Conservation (phyloP, 768 basidiomycete species). For the Lentinula sp. region DNA sequence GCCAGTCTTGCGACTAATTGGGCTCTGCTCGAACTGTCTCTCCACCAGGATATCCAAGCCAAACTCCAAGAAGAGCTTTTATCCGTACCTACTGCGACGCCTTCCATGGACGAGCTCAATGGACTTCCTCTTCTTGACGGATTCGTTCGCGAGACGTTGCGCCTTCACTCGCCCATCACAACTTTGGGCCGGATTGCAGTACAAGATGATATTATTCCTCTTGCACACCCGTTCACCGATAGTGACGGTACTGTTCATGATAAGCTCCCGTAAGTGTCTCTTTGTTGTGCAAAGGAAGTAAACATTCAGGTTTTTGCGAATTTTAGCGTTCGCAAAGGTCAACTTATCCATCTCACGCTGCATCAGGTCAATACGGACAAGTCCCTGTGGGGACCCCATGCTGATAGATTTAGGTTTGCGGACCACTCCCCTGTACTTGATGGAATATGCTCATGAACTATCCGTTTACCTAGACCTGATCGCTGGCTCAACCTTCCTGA, state of each 20-base stretch:
- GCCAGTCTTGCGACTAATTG: slow-evolving; percentile 40
- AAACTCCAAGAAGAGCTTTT: slow-evolving; percentile 57
- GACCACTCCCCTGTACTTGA: neutral
- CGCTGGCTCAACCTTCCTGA: slow-evolving; percentile 50
- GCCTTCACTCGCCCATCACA: slow-evolving; percentile 48
- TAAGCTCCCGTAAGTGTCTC: slow-evolving; percentile 29
- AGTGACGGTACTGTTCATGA: slow-evolving; percentile 31
- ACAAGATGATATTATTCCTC: slow-evolving; percentile 48
- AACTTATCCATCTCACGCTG: slow-evolving; percentile 43
- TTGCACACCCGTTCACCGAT: slow-evolving; percentile 39
- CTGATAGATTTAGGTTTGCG: slow-evolving; percentile 49
- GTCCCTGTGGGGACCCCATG: slow-evolving; percentile 58
- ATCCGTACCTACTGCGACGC: slow-evolving; percentile 44
- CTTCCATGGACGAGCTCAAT: slow-evolving; percentile 65
- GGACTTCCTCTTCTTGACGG: slow-evolving; percentile 63
- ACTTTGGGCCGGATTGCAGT: slow-evolving; percentile 35
- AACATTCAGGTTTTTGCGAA: neutral
- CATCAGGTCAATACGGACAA: slow-evolving; percentile 43
- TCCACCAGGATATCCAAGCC: slow-evolving; percentile 40
- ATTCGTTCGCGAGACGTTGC: slow-evolving; percentile 54
- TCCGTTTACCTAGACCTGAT: slow-evolving; percentile 42
- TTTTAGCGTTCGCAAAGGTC: slow-evolving; percentile 36
- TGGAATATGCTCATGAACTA: neutral
- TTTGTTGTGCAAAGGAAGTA: neutral
- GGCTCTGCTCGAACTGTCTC: slow-evolving; percentile 52